Percentiles rank a stretch among this genome's conserved stretches.
These are phyloP conservation scores for Pyrenophora graminea DNA, from an alignment of 2,329 filamentous ascomycete genomes.

Conservation along the genomic window DNA sequence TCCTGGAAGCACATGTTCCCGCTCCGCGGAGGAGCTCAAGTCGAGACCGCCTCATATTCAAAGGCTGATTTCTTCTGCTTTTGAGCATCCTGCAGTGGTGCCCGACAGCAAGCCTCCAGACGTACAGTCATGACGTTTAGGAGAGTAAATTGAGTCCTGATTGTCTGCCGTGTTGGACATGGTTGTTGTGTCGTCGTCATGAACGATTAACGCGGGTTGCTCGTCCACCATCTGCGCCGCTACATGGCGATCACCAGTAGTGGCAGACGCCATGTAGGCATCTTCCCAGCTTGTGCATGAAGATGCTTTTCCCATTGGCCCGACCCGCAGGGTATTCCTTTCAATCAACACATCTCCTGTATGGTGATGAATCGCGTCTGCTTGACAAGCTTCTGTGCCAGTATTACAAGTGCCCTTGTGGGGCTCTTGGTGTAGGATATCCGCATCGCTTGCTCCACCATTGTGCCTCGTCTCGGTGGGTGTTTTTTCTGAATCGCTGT, in stretches of 20 bases:
- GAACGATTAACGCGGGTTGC: too few relatives aligned
- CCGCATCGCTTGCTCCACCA: constrained; percentile 2
- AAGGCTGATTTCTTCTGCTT: too few relatives aligned
- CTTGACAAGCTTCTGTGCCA: neutral
- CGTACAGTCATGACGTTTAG: too few relatives aligned
- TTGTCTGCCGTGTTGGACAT: too few relatives aligned
- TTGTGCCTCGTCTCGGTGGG: constrained; percentile 1
- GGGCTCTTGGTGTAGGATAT: constrained; percentile 1
- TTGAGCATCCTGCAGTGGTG: too few relatives aligned
- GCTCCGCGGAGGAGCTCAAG: too few relatives aligned
- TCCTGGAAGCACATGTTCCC: too few relatives aligned
- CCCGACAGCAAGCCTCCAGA: too few relatives aligned
- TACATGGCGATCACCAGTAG: neutral
- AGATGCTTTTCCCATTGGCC: neutral
- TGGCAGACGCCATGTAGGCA: neutral
- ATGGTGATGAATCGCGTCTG: neutral
- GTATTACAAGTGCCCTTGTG: constrained; percentile 1
- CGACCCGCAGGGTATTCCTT: neutral
- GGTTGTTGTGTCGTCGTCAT: too few relatives aligned
- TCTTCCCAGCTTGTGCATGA: neutral
- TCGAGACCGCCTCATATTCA: too few relatives aligned
- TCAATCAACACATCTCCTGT: neutral
- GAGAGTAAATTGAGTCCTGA: too few relatives aligned
- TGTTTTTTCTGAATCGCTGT: neutral
- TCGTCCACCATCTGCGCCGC: neutral